These are phyloP conservation scores for Aspergillus hiratsukae DNA, from an alignment of 2,329 filamentous ascomycete genomes.

Conservation along the genomic window DNA sequence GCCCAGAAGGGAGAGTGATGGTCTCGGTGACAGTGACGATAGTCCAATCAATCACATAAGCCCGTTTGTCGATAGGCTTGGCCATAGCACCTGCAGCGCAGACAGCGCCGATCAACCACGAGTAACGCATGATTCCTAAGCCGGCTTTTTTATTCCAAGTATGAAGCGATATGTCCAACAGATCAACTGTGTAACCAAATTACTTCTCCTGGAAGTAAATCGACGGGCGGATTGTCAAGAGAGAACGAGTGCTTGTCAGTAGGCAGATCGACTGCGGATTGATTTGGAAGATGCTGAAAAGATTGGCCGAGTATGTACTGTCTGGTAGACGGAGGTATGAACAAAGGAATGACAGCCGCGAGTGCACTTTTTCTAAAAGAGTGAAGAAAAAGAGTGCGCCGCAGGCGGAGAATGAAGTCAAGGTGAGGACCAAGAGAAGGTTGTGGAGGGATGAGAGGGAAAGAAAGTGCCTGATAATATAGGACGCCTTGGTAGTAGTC, in stretches of 20 bases:
- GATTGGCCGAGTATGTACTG: conserved; percentile 5
- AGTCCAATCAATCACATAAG: conserved; percentile 34
- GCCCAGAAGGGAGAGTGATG: conserved; percentile 21
- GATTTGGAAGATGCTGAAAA: conserved; percentile 2
- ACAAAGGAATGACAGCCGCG: conserved; percentile 32
- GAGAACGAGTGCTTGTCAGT: conserved; percentile 11
- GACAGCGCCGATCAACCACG: conserved; percentile 32
- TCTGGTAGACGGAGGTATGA: conserved; percentile 12
- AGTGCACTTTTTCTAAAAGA: conserved; percentile 28
- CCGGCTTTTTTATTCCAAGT: conserved; percentile 7
- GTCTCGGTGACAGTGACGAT: conserved; percentile 35
- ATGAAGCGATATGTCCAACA: conserved; percentile 17
- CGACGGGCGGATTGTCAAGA: conserved; percentile 9
- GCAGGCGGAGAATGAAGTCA: conserved; percentile 16
- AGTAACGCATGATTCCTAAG: conserved; percentile 28
- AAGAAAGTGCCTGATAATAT: conserved; percentile 15
- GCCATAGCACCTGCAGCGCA: conserved; percentile 33
- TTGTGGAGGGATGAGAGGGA: conserved; percentile 8
- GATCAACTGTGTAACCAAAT: conserved; percentile 27
- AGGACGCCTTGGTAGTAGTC: conserved; percentile 10
- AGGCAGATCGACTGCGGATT: conserved; percentile 34
- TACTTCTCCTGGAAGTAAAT: conserved; percentile 37
- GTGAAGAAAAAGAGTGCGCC: conserved; percentile 24
- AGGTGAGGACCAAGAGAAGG: conserved; percentile 14
- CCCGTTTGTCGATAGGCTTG: conserved; percentile 32